Percentiles rank a stretch among this genome's conserved stretches.
Conservation (phyloP, 1,284 basidiomycete genomes). For the Caloboletus firmus region DNA sequence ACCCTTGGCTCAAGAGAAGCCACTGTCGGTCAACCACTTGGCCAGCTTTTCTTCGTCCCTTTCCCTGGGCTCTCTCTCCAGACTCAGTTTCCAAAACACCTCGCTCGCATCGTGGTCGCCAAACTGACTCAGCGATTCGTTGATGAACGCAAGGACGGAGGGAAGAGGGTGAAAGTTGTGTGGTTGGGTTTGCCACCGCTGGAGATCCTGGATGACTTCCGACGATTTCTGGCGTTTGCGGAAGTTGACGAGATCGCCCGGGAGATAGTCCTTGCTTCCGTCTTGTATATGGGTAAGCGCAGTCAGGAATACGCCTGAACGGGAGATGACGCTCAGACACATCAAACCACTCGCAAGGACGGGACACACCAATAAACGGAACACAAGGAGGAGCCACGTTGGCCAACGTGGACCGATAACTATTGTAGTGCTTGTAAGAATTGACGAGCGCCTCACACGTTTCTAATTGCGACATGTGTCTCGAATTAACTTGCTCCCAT, state of each 20-base stretch:
- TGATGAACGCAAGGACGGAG: conserved; percentile 58
- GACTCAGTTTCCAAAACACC: conserved; percentile 63
- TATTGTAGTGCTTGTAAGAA: conserved; percentile 75
- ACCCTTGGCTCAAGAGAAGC: conserved; percentile 43
- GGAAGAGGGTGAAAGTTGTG: conserved; percentile 68
- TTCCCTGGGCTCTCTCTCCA: conserved; percentile 75
- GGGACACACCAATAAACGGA: conserved; percentile 71
- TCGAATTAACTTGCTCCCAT: conserved; percentile 66
- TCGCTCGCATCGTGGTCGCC: conserved; percentile 45
- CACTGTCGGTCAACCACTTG: conserved; percentile 59
- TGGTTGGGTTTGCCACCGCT: conserved; percentile 73
- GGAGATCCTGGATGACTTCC: conserved; percentile 78
- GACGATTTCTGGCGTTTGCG: conserved; percentile 75
- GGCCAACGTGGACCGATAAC: conserved; percentile 67
- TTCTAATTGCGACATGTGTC: conserved; percentile 47
- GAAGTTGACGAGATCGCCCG: conserved; percentile 75
- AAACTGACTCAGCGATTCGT: conserved; percentile 53
- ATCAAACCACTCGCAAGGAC: background rate
- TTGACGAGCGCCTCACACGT: conserved; percentile 61
- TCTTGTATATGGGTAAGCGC: conserved; percentile 84
- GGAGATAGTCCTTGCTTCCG: conserved; percentile 70
- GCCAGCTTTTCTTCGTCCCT: conserved; percentile 72
- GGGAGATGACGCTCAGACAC: background rate
- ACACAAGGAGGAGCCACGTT: conserved; percentile 76
- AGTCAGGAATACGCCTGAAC: conserved; percentile 72